These are phyloP conservation scores for Colletotrichum lentis DNA, from an alignment of 2,329 filamentous ascomycete species.

Conservation along the genomic window DNA sequence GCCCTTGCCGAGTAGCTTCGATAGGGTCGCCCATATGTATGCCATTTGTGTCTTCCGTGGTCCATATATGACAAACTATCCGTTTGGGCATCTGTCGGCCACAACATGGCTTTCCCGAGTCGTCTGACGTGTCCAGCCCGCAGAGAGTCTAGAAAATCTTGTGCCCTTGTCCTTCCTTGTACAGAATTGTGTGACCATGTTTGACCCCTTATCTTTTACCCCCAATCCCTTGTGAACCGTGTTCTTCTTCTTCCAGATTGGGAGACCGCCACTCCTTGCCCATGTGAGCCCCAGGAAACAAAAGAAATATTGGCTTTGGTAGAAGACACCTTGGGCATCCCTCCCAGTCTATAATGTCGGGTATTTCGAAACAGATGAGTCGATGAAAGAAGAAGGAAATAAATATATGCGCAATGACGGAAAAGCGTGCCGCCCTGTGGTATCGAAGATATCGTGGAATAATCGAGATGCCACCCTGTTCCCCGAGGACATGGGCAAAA, in stretches of 20 bases:
- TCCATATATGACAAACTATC: constrained; percentile 35
- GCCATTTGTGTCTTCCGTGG: constrained; percentile 26
- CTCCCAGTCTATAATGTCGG: constrained; percentile 39
- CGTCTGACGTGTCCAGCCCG: constrained; percentile 38
- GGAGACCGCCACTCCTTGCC: constrained; percentile 34
- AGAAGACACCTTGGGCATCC: constrained; percentile 21
- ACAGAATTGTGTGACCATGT: constrained; percentile 21
- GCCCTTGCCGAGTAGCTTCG: constrained; percentile 20
- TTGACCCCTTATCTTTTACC: constrained; percentile 18
- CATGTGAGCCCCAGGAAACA: constrained; percentile 34
- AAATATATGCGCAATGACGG: constrained; percentile 34
- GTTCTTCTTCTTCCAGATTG: constrained; percentile 32
- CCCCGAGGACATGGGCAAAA: constrained; percentile 33
- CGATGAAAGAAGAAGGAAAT: constrained; percentile 25
- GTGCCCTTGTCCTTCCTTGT: constrained; percentile 27
- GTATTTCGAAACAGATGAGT: constrained; percentile 38
- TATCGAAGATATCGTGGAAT: constrained; percentile 39
- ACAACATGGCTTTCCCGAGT: constrained; percentile 30
- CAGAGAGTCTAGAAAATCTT: constrained; percentile 36
- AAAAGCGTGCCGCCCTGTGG: constrained; percentile 31
- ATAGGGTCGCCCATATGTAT: constrained; percentile 32
- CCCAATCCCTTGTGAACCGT: constrained; percentile 30
- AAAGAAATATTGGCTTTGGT: constrained; percentile 36
- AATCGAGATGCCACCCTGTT: constrained; percentile 32
- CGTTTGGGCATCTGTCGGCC: constrained; percentile 27